phyloP scores from a whole-genome alignment of 768 basidiomycete species.

The Clitopilus hobsonii region DNA sequence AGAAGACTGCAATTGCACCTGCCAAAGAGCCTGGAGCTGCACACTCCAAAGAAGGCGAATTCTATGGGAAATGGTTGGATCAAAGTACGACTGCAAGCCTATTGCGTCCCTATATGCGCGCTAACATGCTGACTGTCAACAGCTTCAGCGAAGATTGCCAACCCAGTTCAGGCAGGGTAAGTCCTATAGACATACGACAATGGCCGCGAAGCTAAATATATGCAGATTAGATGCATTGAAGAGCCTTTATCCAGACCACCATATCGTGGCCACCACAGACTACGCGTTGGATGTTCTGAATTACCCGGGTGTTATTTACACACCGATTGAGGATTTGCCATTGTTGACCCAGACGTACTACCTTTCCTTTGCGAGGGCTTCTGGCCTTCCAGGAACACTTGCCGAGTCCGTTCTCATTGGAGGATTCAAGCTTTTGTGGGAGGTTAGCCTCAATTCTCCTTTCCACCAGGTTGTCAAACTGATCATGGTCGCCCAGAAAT shows the following conservation, averaged over 20 bases:
- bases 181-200: constrained; percentile 6
- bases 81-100: constrained; percentile 30
- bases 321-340: constrained; percentile 43
- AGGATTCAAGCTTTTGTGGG: constrained; percentile 53
- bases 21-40: constrained; percentile 1
- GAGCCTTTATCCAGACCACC: constrained; percentile 57
- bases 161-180: constrained; percentile 43
- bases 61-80: constrained; percentile 50
- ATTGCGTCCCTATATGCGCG: not conserved
- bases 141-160: constrained; percentile 50
- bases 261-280: constrained; percentile 51
- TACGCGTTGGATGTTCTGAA: constrained; percentile 39
- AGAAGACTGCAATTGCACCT: constrained; percentile 7
- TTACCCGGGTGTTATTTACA: constrained; percentile 44
- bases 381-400: constrained; percentile 46
- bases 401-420: constrained; percentile 48
- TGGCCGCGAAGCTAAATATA: not conserved
- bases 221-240: constrained; percentile 43
- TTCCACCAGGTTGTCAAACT: not conserved
- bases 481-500: constrained; percentile 29
- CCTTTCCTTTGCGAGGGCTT: constrained; percentile 37
- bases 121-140: constrained; percentile 8
- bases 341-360: constrained; percentile 48
- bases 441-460: constrained; percentile 30
- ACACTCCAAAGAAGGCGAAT: constrained; percentile 25